Evolutionary conservation across 805 yeast genomes (phyloP).

Genomic region (Lachancea lanzarotensis): DNA sequence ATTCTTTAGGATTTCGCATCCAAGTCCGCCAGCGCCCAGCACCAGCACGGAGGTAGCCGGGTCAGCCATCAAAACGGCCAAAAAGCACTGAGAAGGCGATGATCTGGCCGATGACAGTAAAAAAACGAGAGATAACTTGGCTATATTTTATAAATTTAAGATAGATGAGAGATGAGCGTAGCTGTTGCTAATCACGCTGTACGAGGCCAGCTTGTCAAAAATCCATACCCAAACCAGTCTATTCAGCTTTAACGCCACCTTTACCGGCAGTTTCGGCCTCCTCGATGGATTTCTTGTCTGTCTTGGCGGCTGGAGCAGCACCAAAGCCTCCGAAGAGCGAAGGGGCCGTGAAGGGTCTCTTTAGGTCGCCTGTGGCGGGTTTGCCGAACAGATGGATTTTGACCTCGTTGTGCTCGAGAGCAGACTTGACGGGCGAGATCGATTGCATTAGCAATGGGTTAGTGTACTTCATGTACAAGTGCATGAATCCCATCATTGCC

Average conservation of each 20-base stretch:
- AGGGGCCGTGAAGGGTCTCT: slow-evolving; percentile 93
- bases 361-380: slow-evolving; percentile 81
- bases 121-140: too few relatives aligned
- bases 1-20: slow-evolving; percentile 83
- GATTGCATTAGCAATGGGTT: slow-evolving; percentile 95
- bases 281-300: slow-evolving; percentile 82
- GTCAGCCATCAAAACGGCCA: neutral
- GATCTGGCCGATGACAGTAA: too few relatives aligned
- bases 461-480: slow-evolving; percentile 92
- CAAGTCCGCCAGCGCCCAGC: slow-evolving; percentile 94
- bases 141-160: too few relatives aligned
- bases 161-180: too few relatives aligned
- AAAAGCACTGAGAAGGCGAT: too few relatives aligned
- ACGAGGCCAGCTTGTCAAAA: too few relatives aligned
- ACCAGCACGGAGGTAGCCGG: slow-evolving; percentile 49
- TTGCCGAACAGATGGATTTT: slow-evolving; percentile 82
- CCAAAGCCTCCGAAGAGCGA: slow-evolving; percentile 61
- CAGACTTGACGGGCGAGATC: slow-evolving; percentile 82
- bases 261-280: slow-evolving; percentile 78
- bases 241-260: slow-evolving; percentile 87
- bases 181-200: too few relatives aligned
- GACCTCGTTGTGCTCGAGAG: slow-evolving; percentile 83
- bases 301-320: slow-evolving; percentile 47
- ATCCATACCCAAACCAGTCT: too few relatives aligned
- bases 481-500: slow-evolving; percentile 99